Base-by-base conservation (phyloP, 2,329 filamentous ascomycete species). In the Xylaria polymorpha region DNA sequence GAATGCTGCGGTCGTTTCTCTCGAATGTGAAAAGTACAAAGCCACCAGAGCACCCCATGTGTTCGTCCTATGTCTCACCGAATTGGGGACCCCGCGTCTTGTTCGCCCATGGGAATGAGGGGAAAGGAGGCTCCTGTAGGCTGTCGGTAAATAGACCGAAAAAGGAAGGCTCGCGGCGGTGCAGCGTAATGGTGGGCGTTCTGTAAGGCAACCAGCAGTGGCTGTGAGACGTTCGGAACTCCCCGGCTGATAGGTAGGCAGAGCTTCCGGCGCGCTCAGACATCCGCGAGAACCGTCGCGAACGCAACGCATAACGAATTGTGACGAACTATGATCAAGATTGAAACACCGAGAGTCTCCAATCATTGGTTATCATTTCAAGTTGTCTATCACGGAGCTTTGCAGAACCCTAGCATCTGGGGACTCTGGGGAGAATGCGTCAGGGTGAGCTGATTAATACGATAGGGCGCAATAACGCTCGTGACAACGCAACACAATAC, bases 391-490 rank as follows among this genome's bases (percentile, higher is more conserved):
- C 25, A 6, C 25, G 3, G 25, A 32, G 44, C 10, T 51, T 29
- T 51, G 5, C 29, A 12, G 29, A 51, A 32, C 18, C 22, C 1
- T 10, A 6, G 25, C 12, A 32, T 51, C 48, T 32, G 25, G 1
- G 12, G 20, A 18, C n/a, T 18, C 12, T 22, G 14, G 37, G 22
- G 37, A 53, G 35, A 15, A 62, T 62, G 59, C 39, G 48, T 62
- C 25, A 2, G 29, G 15, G 10, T 61, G 22, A 15, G 41, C 12
- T 8, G 25, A 32, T 29, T 15, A 25, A 14, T 32, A 32, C 41
- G 20, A 32, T 64, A 50, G n/a, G 43, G 18, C 37, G 41, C 20
- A 64, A 64, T 20, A 50, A 10, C 6, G 61, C 53, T 46, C n/a
- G 22, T 22, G 41, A 9, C 37, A 10, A 15, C 29, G 53, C 61